Percentiles rank a stretch among this genome's conserved stretches.
phyloP scores from a whole-genome alignment of 176 grass and related monocot species.

The Oryza glumipatula region DNA sequence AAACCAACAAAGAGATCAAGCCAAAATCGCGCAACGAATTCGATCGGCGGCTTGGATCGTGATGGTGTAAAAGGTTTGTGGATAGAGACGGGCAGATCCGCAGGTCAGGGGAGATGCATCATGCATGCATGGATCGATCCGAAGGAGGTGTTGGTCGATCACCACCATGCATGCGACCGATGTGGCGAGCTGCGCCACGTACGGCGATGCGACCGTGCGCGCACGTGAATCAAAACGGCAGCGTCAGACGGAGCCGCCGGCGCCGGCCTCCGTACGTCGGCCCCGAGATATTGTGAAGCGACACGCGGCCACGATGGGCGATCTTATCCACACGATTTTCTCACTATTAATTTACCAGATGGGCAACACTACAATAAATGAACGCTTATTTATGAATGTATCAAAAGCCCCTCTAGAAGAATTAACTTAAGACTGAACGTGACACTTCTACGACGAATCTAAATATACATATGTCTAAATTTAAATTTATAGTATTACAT shows the following conservation, averaged over 20 bases:
- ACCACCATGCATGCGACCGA: conserved; percentile 30
- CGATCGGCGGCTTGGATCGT: background rate
- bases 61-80: background rate
- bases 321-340: conserved; percentile 39
- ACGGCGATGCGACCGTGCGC: background rate
- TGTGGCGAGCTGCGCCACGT: background rate
- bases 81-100: conserved; percentile 9
- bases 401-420: too few relatives aligned
- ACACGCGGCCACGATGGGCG: conserved; percentile 28
- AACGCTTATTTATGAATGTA: too few relatives aligned
- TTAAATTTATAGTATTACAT: too few relatives aligned
- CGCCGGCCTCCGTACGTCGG: conserved; percentile 28
- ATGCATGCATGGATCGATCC: background rate
- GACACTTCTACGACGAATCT: too few relatives aligned
- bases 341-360: background rate
- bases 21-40: background rate
- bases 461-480: too few relatives aligned
- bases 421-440: too few relatives aligned
- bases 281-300: conserved; percentile 24
- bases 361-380: background rate
- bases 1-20: background rate
- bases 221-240: conserved; percentile 40
- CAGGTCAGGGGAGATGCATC: background rate
- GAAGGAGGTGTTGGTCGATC: background rate
- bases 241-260: background rate